Evolutionary conservation across 2,329 filamentous ascomycete species (phyloP).

Genomic region (Sphaerulina vaccinii): DNA sequence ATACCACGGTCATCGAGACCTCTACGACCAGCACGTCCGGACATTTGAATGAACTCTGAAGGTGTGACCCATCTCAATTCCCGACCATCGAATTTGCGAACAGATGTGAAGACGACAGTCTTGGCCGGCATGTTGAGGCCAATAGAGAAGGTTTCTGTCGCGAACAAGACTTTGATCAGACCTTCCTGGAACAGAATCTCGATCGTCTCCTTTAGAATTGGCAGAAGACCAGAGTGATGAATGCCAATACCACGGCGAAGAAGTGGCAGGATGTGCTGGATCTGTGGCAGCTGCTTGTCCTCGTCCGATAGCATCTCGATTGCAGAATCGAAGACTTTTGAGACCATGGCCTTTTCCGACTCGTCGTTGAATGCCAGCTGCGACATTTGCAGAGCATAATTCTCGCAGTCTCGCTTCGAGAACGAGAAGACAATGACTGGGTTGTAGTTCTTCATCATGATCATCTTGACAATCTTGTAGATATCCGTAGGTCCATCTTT

Average conservation of each 20-base stretch:
- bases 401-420: slow-evolving; percentile 95
- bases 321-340: slow-evolving; percentile 89
- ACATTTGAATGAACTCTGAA: slow-evolving; percentile 98
- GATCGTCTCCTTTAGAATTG: slow-evolving; percentile 96
- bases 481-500: slow-evolving; percentile 75
- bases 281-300: slow-evolving; percentile 84
- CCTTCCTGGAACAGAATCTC: slow-evolving; percentile 99
- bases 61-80: slow-evolving; percentile 80
- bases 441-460: slow-evolving; percentile 95
- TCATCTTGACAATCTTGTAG: slow-evolving; percentile 98
- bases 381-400: slow-evolving; percentile 82
- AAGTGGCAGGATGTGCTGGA: slow-evolving; percentile 83
- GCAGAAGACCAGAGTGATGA: slow-evolving; percentile 91
- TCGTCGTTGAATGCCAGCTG: slow-evolving; percentile 92
- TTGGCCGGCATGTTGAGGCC: slow-evolving; percentile 99
- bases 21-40: slow-evolving; percentile 91
- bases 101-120: slow-evolving; percentile 97
- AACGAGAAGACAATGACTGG: slow-evolving; percentile 99
- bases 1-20: slow-evolving; percentile 97
- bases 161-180: slow-evolving; percentile 95
- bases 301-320: slow-evolving; percentile 91
- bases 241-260: slow-evolving; percentile 91
- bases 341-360: slow-evolving; percentile 90
- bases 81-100: slow-evolving; percentile 90
- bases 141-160: slow-evolving; percentile 98